Conservation (phyloP, 306 rosid species). For the Crotalaria pallida region DNA sequence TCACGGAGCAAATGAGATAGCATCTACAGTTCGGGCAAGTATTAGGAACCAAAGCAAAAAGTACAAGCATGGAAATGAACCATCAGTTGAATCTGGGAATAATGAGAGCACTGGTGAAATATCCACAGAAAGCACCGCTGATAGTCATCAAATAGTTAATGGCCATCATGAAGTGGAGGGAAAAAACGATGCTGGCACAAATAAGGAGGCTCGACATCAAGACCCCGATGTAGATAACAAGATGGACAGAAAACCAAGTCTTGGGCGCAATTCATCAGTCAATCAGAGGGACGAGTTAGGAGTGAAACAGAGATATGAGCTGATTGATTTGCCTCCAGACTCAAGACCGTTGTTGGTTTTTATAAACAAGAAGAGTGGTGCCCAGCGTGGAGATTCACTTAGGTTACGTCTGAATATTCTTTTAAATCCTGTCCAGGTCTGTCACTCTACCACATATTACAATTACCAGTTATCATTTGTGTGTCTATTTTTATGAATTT, state of each 20-base stretch:
- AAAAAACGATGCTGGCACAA: constrained; percentile 38
- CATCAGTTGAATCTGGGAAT: constrained; percentile 52
- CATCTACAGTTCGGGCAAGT: constrained; percentile 88
- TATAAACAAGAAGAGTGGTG: constrained; percentile 98
- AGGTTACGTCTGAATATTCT: constrained; percentile 77
- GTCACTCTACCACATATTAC: constrained; percentile 29
- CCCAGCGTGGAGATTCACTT: constrained; percentile 93
- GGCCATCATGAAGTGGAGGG: constrained; percentile 63
- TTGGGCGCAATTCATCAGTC: constrained; percentile 44
- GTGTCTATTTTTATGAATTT: background rate
- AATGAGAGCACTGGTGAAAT: constrained; percentile 51
- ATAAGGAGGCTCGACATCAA: constrained; percentile 49
- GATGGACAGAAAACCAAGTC: constrained; percentile 49
- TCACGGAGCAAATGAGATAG: constrained; percentile 97
- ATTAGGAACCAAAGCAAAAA: constrained; percentile 80
- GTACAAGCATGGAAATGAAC: constrained; percentile 66
- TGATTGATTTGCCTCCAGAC: constrained; percentile 81
- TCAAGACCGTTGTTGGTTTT: constrained; percentile 92
- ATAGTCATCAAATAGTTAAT: constrained; percentile 44
- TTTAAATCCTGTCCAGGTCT: constrained; percentile 89
- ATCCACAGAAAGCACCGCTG: constrained; percentile 72
- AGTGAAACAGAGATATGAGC: constrained; percentile 64
- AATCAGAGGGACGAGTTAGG: constrained; percentile 67
- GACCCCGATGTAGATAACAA: constrained; percentile 52
- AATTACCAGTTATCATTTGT: constrained; percentile 16